Evolutionary conservation across 1,284 basidiomycete genomes (phyloP), one percentile per base, ranked within the genome.

Genomic region (Malassezia nana): DNA sequence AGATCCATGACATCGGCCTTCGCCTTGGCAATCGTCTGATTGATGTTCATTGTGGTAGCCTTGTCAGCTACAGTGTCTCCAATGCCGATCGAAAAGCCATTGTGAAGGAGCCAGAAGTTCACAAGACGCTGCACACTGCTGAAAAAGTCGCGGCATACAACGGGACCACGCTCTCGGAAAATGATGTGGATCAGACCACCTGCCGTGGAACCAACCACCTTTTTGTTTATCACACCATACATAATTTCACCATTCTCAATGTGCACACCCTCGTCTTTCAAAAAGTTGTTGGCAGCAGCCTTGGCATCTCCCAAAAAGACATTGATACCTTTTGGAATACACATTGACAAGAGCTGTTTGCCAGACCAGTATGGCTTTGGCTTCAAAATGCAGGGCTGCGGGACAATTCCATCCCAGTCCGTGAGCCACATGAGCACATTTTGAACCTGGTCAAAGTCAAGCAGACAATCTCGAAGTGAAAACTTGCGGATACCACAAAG

Each of bases 21-120:
- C 60, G 85, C 85, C 57, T 84, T 80, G 8, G 82, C 80, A 61
- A 98, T 92, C 50, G 84, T 85, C 55, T 84, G 78, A 7, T 85
- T 88, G 74, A 98, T 95, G 67, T 60, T 67, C 80, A 82, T 30
- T 77, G 80, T 91, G 88, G 90, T 94, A 22, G 79, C 81, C 61
- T 81, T 81, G 72, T 95, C 92, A 13, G 92, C 90, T 49, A 98
- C 92, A 1, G 94, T 98, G 76, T 98, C 94, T 40, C 92, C 94
- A 62, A 98, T 98, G 60, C 94, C 94, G 62, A 98, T 96, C 68
- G 87, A 91, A 81, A 98, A 98, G 35, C 94, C 91, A 64, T 92
- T 92, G 77, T 99, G 94, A 77, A 98, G 86, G 7, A 98, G 81
- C 94, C 92, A 98, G 75, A 83, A 98, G 76, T 98, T 96, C 77